phyloP scores from a whole-genome alignment of 2,329 filamentous ascomycete genomes.

The Xylaria digitata region DNA sequence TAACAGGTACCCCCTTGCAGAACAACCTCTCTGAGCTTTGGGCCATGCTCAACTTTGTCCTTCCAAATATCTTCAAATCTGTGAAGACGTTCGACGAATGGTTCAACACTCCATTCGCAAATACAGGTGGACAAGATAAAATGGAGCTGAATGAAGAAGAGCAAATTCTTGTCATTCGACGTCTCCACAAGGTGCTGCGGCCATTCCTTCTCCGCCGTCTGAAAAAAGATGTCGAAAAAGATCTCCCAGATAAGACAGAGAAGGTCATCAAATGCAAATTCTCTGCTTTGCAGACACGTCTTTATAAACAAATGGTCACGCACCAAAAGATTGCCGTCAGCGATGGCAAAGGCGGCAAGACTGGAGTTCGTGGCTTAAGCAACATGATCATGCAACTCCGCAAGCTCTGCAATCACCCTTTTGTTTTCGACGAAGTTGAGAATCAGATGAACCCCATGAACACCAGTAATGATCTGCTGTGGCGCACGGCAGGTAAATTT shows the following conservation, averaged over 20 bases:
- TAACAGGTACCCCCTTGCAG: constrained; percentile 96
- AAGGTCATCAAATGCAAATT: constrained; percentile 99
- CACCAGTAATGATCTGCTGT: constrained; percentile 90
- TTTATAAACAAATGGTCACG: constrained; percentile 97
- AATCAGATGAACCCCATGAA: constrained; percentile 95
- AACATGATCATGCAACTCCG: constrained; percentile 99
- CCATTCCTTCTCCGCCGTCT: constrained; percentile 97
- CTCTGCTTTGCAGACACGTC: constrained; percentile 89
- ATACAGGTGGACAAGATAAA: constrained; percentile 96
- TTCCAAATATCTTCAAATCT: constrained; percentile 99
- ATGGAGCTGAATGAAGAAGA: constrained; percentile 99
- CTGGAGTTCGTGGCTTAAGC: constrained; percentile 90
- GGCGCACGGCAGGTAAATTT: constrained; percentile 97
- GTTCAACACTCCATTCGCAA: constrained; percentile 99
- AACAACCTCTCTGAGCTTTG: constrained; percentile 97
- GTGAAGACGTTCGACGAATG: constrained; percentile 99
- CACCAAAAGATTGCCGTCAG: constrained; percentile 95
- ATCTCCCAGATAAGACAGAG: constrained; percentile 98
- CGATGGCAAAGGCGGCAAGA: constrained; percentile 95
- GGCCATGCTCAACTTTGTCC: constrained; percentile 97
- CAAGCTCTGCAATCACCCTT: constrained; percentile 98
- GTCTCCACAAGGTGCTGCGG: constrained; percentile 95
- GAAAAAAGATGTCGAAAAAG: constrained; percentile 99
- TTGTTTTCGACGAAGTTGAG: constrained; percentile 97
- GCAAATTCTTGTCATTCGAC: constrained; percentile 95